Conservation (phyloP, 208 protist genomes). For the Acanthamoeba rhysodes region DNA sequence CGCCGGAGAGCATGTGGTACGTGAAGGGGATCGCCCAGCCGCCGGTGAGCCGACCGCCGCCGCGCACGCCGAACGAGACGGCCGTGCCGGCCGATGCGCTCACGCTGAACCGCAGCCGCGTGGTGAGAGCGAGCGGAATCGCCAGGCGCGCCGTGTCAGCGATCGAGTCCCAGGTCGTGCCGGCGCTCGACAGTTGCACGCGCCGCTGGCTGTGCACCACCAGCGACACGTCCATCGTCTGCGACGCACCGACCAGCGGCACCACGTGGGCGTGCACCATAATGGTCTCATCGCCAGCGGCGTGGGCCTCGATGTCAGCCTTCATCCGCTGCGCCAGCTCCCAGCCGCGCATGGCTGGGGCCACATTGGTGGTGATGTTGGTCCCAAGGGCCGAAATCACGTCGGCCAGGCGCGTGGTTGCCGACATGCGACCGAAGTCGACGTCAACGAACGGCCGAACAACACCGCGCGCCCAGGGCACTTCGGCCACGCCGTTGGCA, state of each 20-base stretch:
- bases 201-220: background rate
- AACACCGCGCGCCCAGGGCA: background rate
- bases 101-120: slow-evolving; percentile 7
- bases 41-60: background rate
- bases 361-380: background rate
- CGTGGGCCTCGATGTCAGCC: background rate
- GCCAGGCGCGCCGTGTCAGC: background rate
- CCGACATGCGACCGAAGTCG: background rate
- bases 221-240: background rate
- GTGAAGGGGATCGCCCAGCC: slow-evolving; percentile 16
- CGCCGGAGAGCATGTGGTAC: slow-evolving; percentile 11
- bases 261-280: background rate
- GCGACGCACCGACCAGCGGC: background rate
- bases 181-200: background rate
- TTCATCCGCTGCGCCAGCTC: background rate
- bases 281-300: background rate
- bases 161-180: slow-evolving; percentile 1
- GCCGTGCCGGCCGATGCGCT: background rate
- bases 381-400: background rate
- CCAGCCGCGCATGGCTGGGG: background rate
- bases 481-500: background rate
- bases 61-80: background rate
- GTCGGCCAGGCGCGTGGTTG: background rate
- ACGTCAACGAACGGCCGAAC: background rate
- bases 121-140: background rate